These are phyloP conservation scores for Naegleria fowleri DNA, from an alignment of 208 protist genomes.

Conservation along the genomic window DNA sequence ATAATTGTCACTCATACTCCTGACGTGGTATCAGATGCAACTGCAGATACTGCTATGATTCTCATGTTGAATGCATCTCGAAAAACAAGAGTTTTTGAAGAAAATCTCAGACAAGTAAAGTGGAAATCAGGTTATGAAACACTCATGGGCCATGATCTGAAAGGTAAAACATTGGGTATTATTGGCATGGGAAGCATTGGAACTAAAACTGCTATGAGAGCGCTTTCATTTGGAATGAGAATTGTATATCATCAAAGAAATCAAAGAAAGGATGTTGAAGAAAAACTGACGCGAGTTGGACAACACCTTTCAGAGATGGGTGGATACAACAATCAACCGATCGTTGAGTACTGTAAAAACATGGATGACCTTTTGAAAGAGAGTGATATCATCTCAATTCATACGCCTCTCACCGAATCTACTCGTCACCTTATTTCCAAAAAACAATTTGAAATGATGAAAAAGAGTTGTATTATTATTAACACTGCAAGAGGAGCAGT, in stretches of 20 bases:
- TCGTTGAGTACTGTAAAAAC: neutral
- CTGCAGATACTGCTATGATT: neutral
- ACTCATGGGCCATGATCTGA: neutral
- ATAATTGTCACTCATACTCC: neutral
- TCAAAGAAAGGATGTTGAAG: neutral
- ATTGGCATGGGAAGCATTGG: constrained; percentile 34
- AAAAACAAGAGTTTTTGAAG: neutral
- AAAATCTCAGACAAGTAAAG: neutral
- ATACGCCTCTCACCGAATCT: constrained; percentile 29
- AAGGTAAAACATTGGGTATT: constrained; percentile 22
- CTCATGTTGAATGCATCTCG: neutral
- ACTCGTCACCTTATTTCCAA: constrained; percentile 29
- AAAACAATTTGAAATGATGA: constrained; percentile 32
- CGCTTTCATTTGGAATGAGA: constrained; percentile 30
- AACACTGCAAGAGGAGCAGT: constrained; percentile 42
- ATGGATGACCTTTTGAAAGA: constrained; percentile 35
- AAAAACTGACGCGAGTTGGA: neutral
- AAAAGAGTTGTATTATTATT: constrained; percentile 35
- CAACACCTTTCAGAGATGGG: neutral
- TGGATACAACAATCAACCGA: neutral
- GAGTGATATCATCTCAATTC: constrained; percentile 35
- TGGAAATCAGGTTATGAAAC: neutral
- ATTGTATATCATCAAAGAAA: neutral
- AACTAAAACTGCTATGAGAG: neutral
- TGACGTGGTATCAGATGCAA: neutral